phyloP scores from a whole-genome alignment of 139 green algal species.

The Chlamydomonas applanata region DNA sequence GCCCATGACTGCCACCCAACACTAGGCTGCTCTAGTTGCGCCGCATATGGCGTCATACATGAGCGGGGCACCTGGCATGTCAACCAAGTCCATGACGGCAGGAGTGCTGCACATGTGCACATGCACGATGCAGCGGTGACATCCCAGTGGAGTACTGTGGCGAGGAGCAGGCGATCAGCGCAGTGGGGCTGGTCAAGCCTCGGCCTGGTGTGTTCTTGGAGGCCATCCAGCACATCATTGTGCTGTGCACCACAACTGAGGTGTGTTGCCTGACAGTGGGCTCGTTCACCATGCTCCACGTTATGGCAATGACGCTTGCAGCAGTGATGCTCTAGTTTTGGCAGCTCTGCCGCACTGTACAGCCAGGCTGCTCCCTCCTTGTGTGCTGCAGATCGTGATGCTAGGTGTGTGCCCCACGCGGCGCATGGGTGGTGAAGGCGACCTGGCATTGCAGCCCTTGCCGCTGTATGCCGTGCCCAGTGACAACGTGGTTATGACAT shows the following conservation, averaged over 20 bases:
- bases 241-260: conserved; percentile 90
- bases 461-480: conserved; percentile 76
- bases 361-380: no score
- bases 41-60: no score
- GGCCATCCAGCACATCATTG: conserved; percentile 85
- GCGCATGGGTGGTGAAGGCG: background rate
- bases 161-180: conserved; percentile 89
- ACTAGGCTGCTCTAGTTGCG: no score
- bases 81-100: no score
- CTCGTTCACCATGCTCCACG: no score
- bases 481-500: conserved; percentile 83
- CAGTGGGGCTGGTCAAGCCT: conserved; percentile 75
- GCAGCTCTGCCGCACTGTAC: no score
- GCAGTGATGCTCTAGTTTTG: background rate
- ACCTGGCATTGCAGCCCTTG: conserved; percentile 74
- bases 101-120: background rate
- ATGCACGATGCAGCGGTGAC: conserved; percentile 60
- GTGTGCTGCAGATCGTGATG: conserved; percentile 71
- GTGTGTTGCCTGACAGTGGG: no score
- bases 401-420: conserved; percentile 73
- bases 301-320: background rate
- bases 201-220: conserved; percentile 83
- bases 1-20: no score
- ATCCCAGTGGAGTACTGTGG: conserved; percentile 84
- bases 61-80: no score